A percentile compares a stretch with the other conserved stretches of the same genome.
Conservation (phyloP, 2,329 filamentous ascomycete genomes). For the Pseudopithomyces maydicus region DNA sequence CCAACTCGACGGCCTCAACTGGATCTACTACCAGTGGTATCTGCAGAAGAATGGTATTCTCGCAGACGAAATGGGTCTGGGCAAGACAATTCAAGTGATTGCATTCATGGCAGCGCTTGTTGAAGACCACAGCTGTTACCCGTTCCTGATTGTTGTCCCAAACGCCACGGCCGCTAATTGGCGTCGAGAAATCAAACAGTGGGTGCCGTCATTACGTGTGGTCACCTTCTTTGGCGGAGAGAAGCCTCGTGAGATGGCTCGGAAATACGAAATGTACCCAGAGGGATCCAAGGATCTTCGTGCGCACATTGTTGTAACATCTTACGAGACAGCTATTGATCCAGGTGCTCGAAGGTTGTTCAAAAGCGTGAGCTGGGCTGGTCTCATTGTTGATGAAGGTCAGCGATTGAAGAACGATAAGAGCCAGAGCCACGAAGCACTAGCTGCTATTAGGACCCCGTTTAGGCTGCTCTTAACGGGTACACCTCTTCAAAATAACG, state of each 20-base stretch:
- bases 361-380: constrained; percentile 77
- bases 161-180: constrained; percentile 98
- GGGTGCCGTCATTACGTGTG: constrained; percentile 83
- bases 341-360: constrained; percentile 70
- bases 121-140: constrained; percentile 73
- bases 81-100: constrained; percentile 95
- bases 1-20: constrained; percentile 91
- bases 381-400: constrained; percentile 90
- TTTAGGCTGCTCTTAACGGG: constrained; percentile 86
- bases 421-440: constrained; percentile 76
- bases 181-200: constrained; percentile 93
- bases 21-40: constrained; percentile 91
- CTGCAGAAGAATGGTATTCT: constrained; percentile 83
- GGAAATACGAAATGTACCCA: constrained; percentile 84
- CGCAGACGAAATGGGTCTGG: constrained; percentile 97
- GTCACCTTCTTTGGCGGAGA: constrained; percentile 90
- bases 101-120: constrained; percentile 75
- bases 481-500: constrained; percentile 94
- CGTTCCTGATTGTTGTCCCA: constrained; percentile 90
- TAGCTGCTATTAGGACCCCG: constrained; percentile 74
- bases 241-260: constrained; percentile 74
- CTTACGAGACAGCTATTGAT: constrained; percentile 87
- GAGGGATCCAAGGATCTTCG: constrained; percentile 68
- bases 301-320: constrained; percentile 92
- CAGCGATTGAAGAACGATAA: constrained; percentile 94